Evolutionary conservation across 805 yeast genomes (phyloP).

Genomic region (Starmerella cellae): DNA sequence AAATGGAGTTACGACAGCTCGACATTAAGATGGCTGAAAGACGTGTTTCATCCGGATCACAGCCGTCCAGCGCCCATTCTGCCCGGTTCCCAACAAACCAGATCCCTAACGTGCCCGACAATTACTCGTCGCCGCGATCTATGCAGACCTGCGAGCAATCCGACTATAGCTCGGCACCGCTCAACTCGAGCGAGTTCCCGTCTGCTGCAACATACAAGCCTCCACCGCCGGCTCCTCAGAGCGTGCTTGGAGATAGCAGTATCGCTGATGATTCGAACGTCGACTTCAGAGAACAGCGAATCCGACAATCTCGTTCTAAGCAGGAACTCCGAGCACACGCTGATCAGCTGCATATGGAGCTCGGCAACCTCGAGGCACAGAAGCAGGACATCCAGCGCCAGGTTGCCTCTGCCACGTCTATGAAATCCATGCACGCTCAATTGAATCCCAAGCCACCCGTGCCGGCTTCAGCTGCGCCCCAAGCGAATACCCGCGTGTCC

Average conservation of each 20-base stretch:
- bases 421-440: not conserved
- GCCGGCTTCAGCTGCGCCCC: not conserved
- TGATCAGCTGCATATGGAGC: constrained; percentile 16
- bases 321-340: constrained; percentile 9
- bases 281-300: constrained; percentile 4
- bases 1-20: constrained; percentile 30
- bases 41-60: too few species aligned
- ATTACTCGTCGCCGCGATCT: too few species aligned
- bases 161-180: not conserved
- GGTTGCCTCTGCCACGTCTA: constrained; percentile 8
- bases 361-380: constrained; percentile 14
- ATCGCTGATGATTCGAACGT: not conserved
- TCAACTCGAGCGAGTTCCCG: not conserved
- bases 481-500: too few species aligned
- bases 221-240: not conserved
- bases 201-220: not conserved
- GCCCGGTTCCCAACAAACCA: too few species aligned
- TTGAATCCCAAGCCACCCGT: not conserved
- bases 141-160: too few species aligned
- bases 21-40: constrained; percentile 23
- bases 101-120: too few species aligned
- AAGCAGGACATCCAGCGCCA: constrained; percentile 10
- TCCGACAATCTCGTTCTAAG: constrained; percentile 13
- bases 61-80: too few species aligned
- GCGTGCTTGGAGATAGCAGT: not conserved